Conservation (phyloP, 768 basidiomycete species). For the Cubamyces sp. region DNA sequence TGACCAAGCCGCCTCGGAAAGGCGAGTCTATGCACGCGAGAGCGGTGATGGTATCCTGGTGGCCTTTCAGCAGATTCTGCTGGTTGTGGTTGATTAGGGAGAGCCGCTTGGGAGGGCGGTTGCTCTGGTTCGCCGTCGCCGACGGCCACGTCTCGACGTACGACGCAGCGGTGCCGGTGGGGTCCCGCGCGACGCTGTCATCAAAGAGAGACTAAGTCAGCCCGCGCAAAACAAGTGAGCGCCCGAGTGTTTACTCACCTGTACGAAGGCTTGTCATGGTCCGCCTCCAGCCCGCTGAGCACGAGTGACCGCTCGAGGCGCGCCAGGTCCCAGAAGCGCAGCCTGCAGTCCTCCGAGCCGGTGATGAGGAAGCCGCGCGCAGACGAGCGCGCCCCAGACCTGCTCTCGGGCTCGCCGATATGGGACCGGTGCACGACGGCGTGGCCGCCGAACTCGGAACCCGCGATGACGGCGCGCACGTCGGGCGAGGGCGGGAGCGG, state of each 20-base stretch:
- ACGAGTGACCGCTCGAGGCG: conserved; percentile 74
- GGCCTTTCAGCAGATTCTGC: conserved; percentile 80
- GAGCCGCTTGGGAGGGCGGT: conserved; percentile 74
- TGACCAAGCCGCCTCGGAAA: conserved; percentile 90
- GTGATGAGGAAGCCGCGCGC: conserved; percentile 78
- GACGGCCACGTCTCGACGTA: conserved; percentile 69
- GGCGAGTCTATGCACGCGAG: conserved; percentile 89
- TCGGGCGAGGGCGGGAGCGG: conserved; percentile 60
- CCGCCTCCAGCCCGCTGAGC: conserved; percentile 77
- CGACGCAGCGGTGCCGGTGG: conserved; percentile 50
- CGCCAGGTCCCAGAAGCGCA: conserved; percentile 87
- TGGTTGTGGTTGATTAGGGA: conserved; percentile 82
- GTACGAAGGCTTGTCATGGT: conserved; percentile 76
- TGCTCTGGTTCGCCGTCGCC: conserved; percentile 51
- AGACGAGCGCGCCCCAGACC: conserved; percentile 41
- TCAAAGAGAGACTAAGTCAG: conserved; percentile 3
- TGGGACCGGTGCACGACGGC: conserved; percentile 42
- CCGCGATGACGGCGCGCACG: conserved; percentile 70
- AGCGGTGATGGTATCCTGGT: conserved; percentile 89
- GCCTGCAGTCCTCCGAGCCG: conserved; percentile 87
- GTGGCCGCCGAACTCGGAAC: conserved; percentile 78
- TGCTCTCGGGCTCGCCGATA: conserved; percentile 31
- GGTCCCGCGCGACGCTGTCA: conserved; percentile 38
- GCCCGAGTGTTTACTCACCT: conserved; percentile 51
- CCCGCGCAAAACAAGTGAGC: neutral